Evolutionary conservation across 1,139 yeast genomes (phyloP).

Genomic region (Scheffersomyces insectosa): DNA sequence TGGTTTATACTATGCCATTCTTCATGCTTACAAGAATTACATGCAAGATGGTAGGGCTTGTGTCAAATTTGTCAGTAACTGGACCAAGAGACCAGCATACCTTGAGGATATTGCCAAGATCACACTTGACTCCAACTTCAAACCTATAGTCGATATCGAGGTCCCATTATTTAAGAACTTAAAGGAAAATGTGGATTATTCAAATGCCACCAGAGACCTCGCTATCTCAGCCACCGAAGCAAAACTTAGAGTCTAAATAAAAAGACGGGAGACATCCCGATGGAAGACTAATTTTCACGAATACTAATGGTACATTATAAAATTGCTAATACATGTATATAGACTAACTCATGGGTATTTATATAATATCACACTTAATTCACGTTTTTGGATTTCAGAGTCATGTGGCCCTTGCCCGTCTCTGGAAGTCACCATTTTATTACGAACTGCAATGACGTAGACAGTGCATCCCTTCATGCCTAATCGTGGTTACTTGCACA

Average conservation of each 20-base stretch:
- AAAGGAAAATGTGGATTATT: conserved; percentile 31
- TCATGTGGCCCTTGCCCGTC: too few relatives aligned
- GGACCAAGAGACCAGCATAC: conserved; percentile 30
- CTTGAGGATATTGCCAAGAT: conserved; percentile 21
- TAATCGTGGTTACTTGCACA: too few relatives aligned
- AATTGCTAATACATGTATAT: too few relatives aligned
- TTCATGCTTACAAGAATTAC: conserved; percentile 50
- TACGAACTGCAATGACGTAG: too few relatives aligned
- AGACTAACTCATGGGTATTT: too few relatives aligned
- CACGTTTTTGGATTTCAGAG: too few relatives aligned
- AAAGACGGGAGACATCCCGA: too few relatives aligned
- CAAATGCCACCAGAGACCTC: conserved; percentile 15
- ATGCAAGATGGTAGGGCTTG: conserved; percentile 41
- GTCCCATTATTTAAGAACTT: conserved; percentile 30
- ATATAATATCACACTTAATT: too few relatives aligned
- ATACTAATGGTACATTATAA: too few relatives aligned
- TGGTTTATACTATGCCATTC: conserved; percentile 57
- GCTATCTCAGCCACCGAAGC: background rate
- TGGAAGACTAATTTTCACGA: too few relatives aligned
- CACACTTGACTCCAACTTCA: conserved; percentile 20
- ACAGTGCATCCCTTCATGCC: too few relatives aligned
- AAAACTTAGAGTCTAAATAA: background rate
- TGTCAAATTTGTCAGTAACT: conserved; percentile 32
- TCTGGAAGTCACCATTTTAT: too few relatives aligned
- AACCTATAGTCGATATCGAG: conserved; percentile 17